Evolutionary conservation across 2,329 filamentous ascomycete genomes (phyloP), one percentile per base, ranked within the genome.

Genomic region (Exophiala dermatitidis): DNA sequence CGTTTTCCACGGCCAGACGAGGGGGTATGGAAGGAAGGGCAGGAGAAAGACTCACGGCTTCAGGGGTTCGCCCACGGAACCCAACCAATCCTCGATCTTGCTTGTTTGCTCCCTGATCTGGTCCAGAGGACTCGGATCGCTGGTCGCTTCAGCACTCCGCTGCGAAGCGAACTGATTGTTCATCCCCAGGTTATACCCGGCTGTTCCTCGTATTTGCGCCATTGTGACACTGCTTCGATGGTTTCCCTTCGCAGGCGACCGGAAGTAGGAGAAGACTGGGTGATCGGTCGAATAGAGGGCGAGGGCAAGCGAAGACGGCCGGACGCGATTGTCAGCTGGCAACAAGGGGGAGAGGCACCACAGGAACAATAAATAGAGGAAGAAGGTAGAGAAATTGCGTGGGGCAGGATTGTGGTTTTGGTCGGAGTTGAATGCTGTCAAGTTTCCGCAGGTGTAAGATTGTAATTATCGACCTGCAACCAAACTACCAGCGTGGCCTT

Each of bases 1-100:
- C 12, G 38, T 26, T 10, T 28, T 19, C 19, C 19, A 69, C 65
- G 7, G 32, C 56, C 57, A 8, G 29, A 30, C 47, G 19, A 60
- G 60, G 57, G 56, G 61, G 56, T 40, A 52, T 41, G 26, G 31
- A 54, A 37, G 28, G 30, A 29, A 29, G 44, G 50, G n/a, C n/a
- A 48, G 50, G 40, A 52, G 42, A 41, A 28, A 54, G 56, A 55
- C 87, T 70, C 81, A 98, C 86, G 93, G 93, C 79, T 95, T 97
- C 63, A 97, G 74, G 46, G 93, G 93, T 68, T 95, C 91, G 66
- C 89, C 86, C 66, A 90, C 63, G 30, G 82, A 88, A 72, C 97
- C 93, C 68, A 98, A 73, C 69, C 88, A 74, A 69, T 98, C 93
- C 75, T 98, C 93, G 62, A 98, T 91, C 80, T 96, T 97, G 84